These are phyloP conservation scores for Lactarius psammicola DNA, from an alignment of 768 basidiomycete genomes.

Conservation along the genomic window DNA sequence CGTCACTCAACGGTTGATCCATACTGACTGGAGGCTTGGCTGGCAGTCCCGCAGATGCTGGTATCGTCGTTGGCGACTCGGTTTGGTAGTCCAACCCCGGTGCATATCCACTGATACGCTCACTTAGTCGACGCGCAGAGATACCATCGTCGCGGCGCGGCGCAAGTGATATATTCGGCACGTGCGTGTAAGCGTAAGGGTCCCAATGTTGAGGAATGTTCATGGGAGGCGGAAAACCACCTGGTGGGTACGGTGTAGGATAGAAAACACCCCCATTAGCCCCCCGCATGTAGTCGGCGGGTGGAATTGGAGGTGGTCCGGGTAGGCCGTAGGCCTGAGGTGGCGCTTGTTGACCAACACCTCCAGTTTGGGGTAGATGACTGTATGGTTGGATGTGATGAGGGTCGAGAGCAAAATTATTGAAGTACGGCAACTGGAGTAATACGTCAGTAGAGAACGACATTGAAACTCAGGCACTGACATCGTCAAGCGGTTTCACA, in stretches of 20 bases:
- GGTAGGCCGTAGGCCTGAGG: conserved; percentile 86
- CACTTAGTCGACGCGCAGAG: conserved; percentile 67
- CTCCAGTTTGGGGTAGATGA: conserved; percentile 67
- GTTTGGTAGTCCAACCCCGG: conserved; percentile 44
- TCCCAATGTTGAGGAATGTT: conserved; percentile 48
- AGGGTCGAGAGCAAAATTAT: conserved; percentile 95
- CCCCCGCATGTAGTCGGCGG: conserved; percentile 36
- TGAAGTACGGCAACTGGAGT: conserved; percentile 80
- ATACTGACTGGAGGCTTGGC: conserved; percentile 61
- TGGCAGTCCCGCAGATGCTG: conserved; percentile 72
- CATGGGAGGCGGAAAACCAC: conserved; percentile 38
- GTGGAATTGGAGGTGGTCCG: conserved; percentile 45
- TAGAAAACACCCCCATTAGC: conserved; percentile 25
- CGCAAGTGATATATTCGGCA: conserved; percentile 37
- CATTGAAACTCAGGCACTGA: conserved; percentile 39
- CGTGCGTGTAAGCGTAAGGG: conserved; percentile 45
- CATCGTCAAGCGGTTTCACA: conserved; percentile 81
- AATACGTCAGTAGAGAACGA: conserved; percentile 26
- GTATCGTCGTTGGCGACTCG: conserved; percentile 44
- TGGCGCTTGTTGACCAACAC: conserved; percentile 70
- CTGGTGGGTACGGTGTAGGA: conserved; percentile 46
- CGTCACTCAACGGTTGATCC: conserved; percentile 48
- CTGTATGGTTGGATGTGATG: conserved; percentile 85
- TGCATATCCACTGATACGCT: conserved; percentile 78
- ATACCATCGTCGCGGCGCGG: conserved; percentile 58